phyloP scores from a whole-genome alignment of 805 yeast genomes.

The Candida insectalens region DNA sequence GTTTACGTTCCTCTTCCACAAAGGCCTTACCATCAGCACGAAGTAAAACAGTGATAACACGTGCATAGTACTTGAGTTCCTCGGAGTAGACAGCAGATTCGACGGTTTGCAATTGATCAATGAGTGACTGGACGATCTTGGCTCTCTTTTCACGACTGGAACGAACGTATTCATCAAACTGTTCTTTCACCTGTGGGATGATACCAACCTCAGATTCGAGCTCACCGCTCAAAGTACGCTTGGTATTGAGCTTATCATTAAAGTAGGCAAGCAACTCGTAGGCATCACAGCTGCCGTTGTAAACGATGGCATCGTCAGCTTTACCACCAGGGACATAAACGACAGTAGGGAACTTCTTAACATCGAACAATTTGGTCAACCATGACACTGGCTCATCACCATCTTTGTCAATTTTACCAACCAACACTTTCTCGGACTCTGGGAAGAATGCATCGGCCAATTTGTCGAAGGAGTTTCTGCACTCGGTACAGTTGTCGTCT shows the following conservation, averaged over 20 bases:
- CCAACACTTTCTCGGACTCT: constrained; percentile 29
- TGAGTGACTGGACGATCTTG: constrained; percentile 21
- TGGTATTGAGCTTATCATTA: constrained; percentile 30
- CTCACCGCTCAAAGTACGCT: constrained; percentile 32
- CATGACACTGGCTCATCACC: constrained; percentile 32
- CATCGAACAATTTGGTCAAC: constrained; percentile 30
- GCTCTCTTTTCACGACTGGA: constrained; percentile 20
- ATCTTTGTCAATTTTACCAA: constrained; percentile 40
- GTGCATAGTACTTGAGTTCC: constrained; percentile 38
- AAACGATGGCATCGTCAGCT: constrained; percentile 24
- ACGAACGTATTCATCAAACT: constrained; percentile 21
- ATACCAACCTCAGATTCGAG: constrained; percentile 31
- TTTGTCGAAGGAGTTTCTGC: constrained; percentile 42
- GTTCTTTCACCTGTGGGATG: constrained; percentile 23
- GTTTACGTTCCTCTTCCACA: constrained; percentile 32
- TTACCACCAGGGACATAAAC: constrained; percentile 33
- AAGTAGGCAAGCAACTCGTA: constrained; percentile 41
- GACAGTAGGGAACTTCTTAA: constrained; percentile 46
- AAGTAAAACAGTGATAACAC: constrained; percentile 31
- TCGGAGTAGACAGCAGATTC: constrained; percentile 12
- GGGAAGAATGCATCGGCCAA: constrained; percentile 38
- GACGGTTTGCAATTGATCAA: constrained; percentile 28
- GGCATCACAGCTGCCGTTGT: constrained; percentile 35
- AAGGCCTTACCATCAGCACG: constrained; percentile 34
- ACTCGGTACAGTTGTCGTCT: constrained; percentile 42